Conservation (phyloP, 108 stramenopile genomes). For the Nitzschia sp. region DNA sequence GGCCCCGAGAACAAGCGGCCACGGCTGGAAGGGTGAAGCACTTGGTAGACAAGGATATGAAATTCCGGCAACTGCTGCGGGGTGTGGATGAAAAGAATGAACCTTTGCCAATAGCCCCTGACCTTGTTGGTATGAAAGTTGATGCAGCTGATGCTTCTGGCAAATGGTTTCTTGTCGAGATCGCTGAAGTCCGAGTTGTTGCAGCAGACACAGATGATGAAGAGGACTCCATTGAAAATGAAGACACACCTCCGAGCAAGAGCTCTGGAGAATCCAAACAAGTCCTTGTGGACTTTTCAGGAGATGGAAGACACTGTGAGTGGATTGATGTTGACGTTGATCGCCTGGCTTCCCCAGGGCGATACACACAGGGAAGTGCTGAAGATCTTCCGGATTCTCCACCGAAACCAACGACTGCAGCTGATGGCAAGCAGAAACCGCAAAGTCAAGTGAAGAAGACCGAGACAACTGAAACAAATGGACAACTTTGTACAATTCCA, state of each 20-base stretch:
- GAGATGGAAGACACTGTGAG: constrained; percentile 68
- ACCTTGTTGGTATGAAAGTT: constrained; percentile 53
- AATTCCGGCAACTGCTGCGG: constrained; percentile 59
- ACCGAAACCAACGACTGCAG: constrained; percentile 22
- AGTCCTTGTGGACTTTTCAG: constrained; percentile 72
- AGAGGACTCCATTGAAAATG: constrained; percentile 28
- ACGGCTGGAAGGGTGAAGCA: constrained; percentile 69
- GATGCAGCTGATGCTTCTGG: constrained; percentile 85
- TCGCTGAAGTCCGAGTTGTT: constrained; percentile 51
- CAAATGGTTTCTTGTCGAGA: constrained; percentile 76
- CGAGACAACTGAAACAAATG: constrained; percentile 24
- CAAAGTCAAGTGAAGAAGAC: constrained; percentile 51
- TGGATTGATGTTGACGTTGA: constrained; percentile 86
- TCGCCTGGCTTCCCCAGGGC: constrained; percentile 72
- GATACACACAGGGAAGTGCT: constrained; percentile 59
- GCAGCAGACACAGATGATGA: constrained; percentile 48
- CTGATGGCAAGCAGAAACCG: constrained; percentile 42
- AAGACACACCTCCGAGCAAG: constrained; percentile 14
- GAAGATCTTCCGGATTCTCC: constrained; percentile 22
- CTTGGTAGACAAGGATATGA: constrained; percentile 69
- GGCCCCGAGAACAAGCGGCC: constrained; percentile 87
- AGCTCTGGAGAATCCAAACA: constrained; percentile 39
- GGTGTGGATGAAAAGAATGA: constrained; percentile 62
- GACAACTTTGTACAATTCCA: constrained; percentile 71
- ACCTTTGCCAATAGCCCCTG: constrained; percentile 35